Evolutionary conservation across 495 filamentous ascomycete genomes (phyloP).

Genomic region (Pyrenula massariospora): DNA sequence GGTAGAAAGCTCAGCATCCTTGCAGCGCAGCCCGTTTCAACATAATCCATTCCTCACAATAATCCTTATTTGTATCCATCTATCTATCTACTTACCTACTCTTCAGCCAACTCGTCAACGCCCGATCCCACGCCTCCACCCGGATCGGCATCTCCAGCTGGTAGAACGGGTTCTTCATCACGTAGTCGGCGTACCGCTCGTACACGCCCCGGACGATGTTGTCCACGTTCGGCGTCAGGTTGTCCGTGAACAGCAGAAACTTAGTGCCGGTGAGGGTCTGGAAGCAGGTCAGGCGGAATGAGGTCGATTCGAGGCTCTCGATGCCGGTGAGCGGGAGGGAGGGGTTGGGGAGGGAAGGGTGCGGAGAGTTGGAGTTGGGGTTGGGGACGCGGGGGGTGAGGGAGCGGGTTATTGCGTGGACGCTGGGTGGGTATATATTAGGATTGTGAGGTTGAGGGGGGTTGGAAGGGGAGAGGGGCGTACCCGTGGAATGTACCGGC

Average conservation of each 20-base stretch:
- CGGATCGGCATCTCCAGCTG: slow-evolving; percentile 93
- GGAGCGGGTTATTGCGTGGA: slow-evolving; percentile 83
- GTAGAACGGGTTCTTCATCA: slow-evolving; percentile 99
- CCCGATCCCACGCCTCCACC: slow-evolving; percentile 87
- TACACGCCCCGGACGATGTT: slow-evolving; percentile 71
- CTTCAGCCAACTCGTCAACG: slow-evolving; percentile 44
- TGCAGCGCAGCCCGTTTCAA: too few species aligned
- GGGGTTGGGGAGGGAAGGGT: slow-evolving; percentile 37
- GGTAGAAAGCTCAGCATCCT: too few species aligned
- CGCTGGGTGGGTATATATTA: slow-evolving; percentile 27
- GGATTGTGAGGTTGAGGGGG: slow-evolving; percentile 2
- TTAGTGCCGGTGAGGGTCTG: slow-evolving; percentile 89
- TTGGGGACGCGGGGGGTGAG: slow-evolving; percentile 28
- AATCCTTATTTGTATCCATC: background rate
- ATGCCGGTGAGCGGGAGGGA: slow-evolving; percentile 49
- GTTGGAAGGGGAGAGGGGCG: slow-evolving; percentile 1
- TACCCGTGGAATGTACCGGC: slow-evolving; percentile 96
- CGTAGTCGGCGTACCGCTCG: slow-evolving; percentile 90
- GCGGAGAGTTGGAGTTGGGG: slow-evolving; percentile 20
- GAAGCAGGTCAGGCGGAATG: slow-evolving; percentile 91
- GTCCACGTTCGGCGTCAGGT: slow-evolving; percentile 78
- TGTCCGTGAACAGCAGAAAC: slow-evolving; percentile 91
- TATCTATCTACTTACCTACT: slow-evolving; percentile 10
- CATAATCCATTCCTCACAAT: too few species aligned
- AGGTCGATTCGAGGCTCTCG: slow-evolving; percentile 81